A percentile compares a stretch with the other conserved stretches of the same genome.
Conservation (phyloP, 345 rosid species). For the Euphorbia peplus region DNA sequence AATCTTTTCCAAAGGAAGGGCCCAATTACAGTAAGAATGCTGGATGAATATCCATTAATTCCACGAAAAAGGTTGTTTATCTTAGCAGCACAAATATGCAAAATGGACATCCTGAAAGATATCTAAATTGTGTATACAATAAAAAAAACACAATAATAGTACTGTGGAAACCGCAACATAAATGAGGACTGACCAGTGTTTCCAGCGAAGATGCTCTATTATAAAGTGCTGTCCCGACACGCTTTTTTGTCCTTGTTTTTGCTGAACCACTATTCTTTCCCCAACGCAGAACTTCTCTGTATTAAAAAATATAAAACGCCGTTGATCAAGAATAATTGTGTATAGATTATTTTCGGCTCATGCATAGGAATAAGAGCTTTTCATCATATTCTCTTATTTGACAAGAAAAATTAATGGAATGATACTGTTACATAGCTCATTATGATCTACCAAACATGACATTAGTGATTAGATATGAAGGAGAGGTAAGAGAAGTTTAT, state of each 20-base stretch:
- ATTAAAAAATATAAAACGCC: constrained; percentile 3
- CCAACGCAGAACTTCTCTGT: constrained; percentile 60
- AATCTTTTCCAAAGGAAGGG: neutral
- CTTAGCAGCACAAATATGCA: neutral
- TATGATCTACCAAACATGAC: neutral
- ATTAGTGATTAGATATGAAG: neutral
- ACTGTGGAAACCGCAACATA: constrained; percentile 11
- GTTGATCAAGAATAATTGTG: neutral
- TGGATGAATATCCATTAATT: neutral
- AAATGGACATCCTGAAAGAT: neutral
- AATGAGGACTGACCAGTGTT: constrained; percentile 45
- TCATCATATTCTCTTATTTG: no score
- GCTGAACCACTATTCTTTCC: constrained; percentile 56
- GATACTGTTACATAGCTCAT: no score
- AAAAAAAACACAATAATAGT: neutral
- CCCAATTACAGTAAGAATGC: no score
- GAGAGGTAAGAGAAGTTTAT: neutral
- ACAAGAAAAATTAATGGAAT: no score
- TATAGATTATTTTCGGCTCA: no score
- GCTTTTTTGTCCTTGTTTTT: constrained; percentile 52
- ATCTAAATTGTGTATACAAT: neutral
- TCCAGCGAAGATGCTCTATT: constrained; percentile 69
- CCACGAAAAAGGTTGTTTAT: neutral
- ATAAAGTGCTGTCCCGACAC: constrained; percentile 60
- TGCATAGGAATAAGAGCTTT: no score